Percentiles rank a stretch among this genome's conserved stretches.
Evolutionary conservation across 495 filamentous ascomycete species (phyloP).

Genomic region (Baudoinia panamericana): DNA sequence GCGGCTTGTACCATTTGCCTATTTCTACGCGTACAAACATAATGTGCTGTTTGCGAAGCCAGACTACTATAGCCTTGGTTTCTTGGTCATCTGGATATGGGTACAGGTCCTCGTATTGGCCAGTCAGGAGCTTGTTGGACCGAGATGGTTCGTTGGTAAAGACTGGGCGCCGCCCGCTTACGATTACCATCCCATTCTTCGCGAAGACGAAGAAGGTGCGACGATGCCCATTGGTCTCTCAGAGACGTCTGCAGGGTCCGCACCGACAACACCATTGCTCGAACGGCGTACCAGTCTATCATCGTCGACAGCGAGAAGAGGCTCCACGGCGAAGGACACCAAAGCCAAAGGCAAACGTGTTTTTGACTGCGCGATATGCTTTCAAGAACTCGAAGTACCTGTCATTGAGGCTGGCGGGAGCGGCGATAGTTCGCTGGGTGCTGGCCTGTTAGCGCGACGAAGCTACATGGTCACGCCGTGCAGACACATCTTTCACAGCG

Average conservation of each 20-base stretch:
- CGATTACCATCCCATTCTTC: constrained; percentile 85
- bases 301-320: constrained; percentile 1
- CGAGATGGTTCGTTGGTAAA: constrained; percentile 58
- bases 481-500: constrained; percentile 87
- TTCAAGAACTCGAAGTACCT: constrained; percentile 79
- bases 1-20: constrained; percentile 62
- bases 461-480: constrained; percentile 96
- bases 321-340: constrained; percentile 20
- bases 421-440: constrained; percentile 33
- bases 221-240: constrained; percentile 55
- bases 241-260: constrained; percentile 22
- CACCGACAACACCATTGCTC: constrained; percentile 11
- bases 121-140: constrained; percentile 75
- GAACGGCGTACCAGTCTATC: constrained; percentile 20
- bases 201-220: constrained; percentile 67
- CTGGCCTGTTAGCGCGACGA: constrained; percentile 60
- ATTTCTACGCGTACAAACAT: constrained; percentile 58
- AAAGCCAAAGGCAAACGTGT: constrained; percentile 43
- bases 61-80: constrained; percentile 47
- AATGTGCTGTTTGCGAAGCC: constrained; percentile 73
- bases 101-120: constrained; percentile 66
- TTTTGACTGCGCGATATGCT: constrained; percentile 91
- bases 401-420: constrained; percentile 48
- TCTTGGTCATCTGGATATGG: constrained; percentile 77
- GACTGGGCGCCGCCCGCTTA: constrained; percentile 71